Evolutionary conservation across 805 yeast genomes (phyloP).

Genomic region (Candida nanaspora): DNA sequence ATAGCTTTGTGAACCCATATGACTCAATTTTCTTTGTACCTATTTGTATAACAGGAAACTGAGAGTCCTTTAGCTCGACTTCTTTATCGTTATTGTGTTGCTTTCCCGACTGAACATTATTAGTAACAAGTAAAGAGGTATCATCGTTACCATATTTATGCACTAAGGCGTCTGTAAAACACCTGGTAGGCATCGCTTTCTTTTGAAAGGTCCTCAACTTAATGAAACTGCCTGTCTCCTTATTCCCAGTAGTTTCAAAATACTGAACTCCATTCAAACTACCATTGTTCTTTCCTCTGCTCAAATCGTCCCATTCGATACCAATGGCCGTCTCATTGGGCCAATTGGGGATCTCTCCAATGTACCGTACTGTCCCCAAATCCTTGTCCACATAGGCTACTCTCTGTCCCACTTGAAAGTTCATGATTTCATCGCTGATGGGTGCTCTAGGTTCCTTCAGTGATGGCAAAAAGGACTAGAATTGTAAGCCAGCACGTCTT

Average conservation of each 20-base stretch:
- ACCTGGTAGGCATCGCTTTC: constrained; percentile 11
- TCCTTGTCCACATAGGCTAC: constrained; percentile 31
- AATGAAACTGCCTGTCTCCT: constrained; percentile 55
- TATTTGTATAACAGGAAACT: constrained; percentile 27
- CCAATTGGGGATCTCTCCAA: constrained; percentile 65
- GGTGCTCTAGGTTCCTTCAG: too few relatives aligned
- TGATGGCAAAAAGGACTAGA: too few relatives aligned
- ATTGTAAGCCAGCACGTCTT: too few relatives aligned
- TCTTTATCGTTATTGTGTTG: constrained; percentile 8
- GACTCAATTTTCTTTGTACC: constrained; percentile 55
- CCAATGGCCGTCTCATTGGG: constrained; percentile 52
- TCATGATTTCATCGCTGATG: too few relatives aligned
- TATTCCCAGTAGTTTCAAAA: constrained; percentile 34
- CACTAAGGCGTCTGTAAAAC: constrained; percentile 43
- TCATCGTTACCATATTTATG: constrained; percentile 37
- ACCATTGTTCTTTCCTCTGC: constrained; percentile 73
- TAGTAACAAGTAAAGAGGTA: constrained; percentile 4
- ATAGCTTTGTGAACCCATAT: constrained; percentile 57
- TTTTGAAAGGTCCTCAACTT: constrained; percentile 39
- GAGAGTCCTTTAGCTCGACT: constrained; percentile 5
- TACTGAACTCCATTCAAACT: constrained; percentile 42
- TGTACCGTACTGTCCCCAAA: constrained; percentile 54
- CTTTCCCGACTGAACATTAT: too few relatives aligned
- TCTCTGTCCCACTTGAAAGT: constrained; percentile 10
- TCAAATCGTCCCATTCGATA: constrained; percentile 76